Evolutionary conservation across 2,329 filamentous ascomycete genomes (phyloP).

Genomic region (Cercospora sp.): DNA sequence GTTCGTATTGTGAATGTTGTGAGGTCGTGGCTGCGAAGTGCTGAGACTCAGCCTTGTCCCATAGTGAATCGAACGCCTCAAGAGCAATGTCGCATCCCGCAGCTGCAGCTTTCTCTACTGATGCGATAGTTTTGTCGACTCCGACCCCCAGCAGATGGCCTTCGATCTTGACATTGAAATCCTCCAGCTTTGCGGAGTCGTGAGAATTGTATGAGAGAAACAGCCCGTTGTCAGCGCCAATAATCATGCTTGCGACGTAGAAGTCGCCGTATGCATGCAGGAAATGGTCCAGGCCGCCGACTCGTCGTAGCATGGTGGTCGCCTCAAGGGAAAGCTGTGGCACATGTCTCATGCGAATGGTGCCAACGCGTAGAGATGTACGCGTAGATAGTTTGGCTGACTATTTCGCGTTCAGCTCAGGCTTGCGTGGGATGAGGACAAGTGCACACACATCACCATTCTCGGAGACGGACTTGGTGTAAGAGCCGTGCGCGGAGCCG

Average conservation of each 20-base stretch:
- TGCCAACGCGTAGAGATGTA: not conserved
- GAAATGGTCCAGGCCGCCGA: not conserved
- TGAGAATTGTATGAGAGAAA: not conserved
- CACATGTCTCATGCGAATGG: not conserved
- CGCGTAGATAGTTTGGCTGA: not conserved
- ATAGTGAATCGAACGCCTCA: not conserved
- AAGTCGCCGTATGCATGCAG: not conserved
- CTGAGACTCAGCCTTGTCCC: not conserved
- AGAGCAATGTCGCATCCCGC: not conserved
- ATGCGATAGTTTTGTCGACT: not conserved
- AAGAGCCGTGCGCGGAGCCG: not conserved
- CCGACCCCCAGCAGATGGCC: not conserved
- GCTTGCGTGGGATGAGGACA: not conserved
- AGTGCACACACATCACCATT: not conserved
- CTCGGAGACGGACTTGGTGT: not conserved
- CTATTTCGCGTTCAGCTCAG: not conserved
- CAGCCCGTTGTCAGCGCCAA: not conserved
- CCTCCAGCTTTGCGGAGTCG: not conserved
- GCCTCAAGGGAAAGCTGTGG: not conserved
- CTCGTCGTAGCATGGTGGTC: not conserved
- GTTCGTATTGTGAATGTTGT: not conserved
- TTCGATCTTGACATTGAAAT: not conserved
- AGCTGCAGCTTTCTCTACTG: not conserved
- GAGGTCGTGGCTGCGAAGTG: not conserved
- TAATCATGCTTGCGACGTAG: not conserved